Percentiles rank a stretch among this genome's conserved stretches.
Evolutionary conservation across 108 stramenopile species (phyloP).

Genomic region (Conticribra weissflogii): DNA sequence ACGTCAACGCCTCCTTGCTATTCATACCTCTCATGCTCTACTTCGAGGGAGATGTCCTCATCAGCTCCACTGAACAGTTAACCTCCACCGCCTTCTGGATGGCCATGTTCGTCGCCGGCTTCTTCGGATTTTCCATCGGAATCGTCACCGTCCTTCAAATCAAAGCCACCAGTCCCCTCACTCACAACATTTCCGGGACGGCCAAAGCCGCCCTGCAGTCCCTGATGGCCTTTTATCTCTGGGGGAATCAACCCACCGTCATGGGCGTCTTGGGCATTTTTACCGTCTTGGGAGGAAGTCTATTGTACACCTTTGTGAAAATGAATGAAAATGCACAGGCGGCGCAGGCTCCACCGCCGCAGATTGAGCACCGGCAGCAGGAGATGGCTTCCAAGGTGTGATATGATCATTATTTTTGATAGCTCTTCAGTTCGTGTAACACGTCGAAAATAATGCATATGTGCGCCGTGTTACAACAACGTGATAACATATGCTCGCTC

Average conservation of each 20-base stretch:
- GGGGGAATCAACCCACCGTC: conserved; percentile 88
- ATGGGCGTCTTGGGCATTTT: conserved; percentile 85
- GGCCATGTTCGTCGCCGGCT: conserved; percentile 88
- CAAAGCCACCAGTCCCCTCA: conserved; percentile 92
- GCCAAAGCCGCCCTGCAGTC: conserved; percentile 94
- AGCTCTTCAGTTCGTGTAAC: neutral
- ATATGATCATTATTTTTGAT: too few species aligned
- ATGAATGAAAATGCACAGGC: conserved; percentile 60
- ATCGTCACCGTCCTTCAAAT: conserved; percentile 96
- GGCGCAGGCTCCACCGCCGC: conserved; percentile 9
- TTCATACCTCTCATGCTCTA: conserved; percentile 85
- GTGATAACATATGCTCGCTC: neutral
- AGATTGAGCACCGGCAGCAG: neutral
- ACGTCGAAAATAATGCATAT: neutral
- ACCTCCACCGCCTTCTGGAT: conserved; percentile 75
- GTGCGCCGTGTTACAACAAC: neutral
- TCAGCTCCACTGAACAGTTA: conserved; percentile 52
- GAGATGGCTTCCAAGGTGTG: conserved; percentile 38
- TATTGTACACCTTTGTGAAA: conserved; percentile 86
- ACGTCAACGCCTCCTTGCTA: conserved; percentile 89
- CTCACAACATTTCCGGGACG: conserved; percentile 96
- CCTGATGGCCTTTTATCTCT: conserved; percentile 92
- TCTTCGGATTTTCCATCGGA: conserved; percentile 95
- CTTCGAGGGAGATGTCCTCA: conserved; percentile 72
- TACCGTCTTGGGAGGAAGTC: conserved; percentile 81